These are phyloP conservation scores for Penicillium roqueforti DNA, from an alignment of 495 filamentous ascomycete species.

Conservation along the genomic window DNA sequence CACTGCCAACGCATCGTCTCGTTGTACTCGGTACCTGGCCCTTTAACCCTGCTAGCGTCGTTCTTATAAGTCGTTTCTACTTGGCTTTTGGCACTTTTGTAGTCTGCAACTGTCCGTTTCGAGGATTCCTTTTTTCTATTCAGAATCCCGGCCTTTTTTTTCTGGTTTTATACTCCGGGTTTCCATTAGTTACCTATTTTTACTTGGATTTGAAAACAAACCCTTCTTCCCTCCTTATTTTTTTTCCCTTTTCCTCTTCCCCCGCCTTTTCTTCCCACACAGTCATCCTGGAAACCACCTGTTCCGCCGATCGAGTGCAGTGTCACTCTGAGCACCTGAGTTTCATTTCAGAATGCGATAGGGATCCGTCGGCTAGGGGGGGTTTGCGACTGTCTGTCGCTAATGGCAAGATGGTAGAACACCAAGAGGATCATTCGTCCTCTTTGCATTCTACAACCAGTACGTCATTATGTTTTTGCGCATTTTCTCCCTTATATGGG, in stretches of 20 bases:
- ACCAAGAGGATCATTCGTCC: slow-evolving; percentile 32
- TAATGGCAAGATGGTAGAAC: slow-evolving; percentile 39
- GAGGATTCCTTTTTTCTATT: slow-evolving; percentile 15
- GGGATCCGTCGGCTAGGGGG: slow-evolving; percentile 23
- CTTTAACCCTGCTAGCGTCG: too few relatives aligned
- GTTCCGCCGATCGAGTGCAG: slow-evolving; percentile 17
- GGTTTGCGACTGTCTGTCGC: slow-evolving; percentile 24
- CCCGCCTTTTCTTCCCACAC: not conserved
- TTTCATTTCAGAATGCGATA: slow-evolving; percentile 30
- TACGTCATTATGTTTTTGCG: slow-evolving; percentile 20
- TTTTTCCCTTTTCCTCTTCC: not conserved
- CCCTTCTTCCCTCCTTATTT: not conserved
- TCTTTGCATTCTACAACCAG: slow-evolving; percentile 34
- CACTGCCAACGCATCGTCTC: slow-evolving; percentile 22
- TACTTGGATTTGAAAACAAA: not conserved
- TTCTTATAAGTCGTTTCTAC: not conserved
- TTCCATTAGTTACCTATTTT: slow-evolving; percentile 2
- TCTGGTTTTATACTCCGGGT: not conserved
- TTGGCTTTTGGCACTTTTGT: not conserved
- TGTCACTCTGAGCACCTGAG: slow-evolving; percentile 12
- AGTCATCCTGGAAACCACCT: slow-evolving; percentile 21
- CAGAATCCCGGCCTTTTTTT: too few relatives aligned
- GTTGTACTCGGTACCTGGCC: slow-evolving; percentile 8
- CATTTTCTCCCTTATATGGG: not conserved
- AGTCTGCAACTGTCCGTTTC: slow-evolving; percentile 23